Percentiles rank a stretch among this genome's conserved stretches.
phyloP scores from a whole-genome alignment of 2,329 filamentous ascomycete genomes.

The Incumbomyces lentus region DNA sequence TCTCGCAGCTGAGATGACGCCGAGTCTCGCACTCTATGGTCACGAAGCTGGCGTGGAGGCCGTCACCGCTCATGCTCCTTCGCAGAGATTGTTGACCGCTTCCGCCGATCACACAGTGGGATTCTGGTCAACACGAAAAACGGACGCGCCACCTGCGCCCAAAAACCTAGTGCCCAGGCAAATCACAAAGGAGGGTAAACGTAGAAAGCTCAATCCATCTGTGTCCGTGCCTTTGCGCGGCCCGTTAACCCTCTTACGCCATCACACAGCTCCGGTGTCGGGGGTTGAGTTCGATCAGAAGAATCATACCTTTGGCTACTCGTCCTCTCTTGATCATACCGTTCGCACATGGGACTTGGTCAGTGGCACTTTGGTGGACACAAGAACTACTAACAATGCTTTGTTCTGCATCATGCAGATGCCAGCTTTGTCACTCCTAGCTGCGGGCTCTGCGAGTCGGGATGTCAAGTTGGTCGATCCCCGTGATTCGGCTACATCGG shows the following conservation, averaged over 20 bases:
- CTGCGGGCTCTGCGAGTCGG: conserved; percentile 70
- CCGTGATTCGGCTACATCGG: conserved; percentile 61
- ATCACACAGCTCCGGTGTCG: conserved; percentile 64
- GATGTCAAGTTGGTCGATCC: conserved; percentile 93
- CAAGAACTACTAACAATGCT: conserved; percentile 71
- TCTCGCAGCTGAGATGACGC: conserved; percentile 53
- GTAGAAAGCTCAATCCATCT: conserved; percentile 60
- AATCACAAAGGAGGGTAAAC: conserved; percentile 56
- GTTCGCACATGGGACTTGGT: conserved; percentile 85
- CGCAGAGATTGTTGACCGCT: conserved; percentile 71
- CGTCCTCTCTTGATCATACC: conserved; percentile 80
- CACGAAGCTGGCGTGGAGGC: conserved; percentile 66
- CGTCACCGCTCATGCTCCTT: conserved; percentile 51
- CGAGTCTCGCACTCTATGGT: conserved; percentile 71
- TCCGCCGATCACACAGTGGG: conserved; percentile 74
- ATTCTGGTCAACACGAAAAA: conserved; percentile 77
- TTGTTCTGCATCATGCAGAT: conserved; percentile 71
- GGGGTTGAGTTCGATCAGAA: conserved; percentile 74
- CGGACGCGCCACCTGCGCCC: conserved; percentile 63
- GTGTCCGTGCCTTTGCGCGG: conserved; percentile 59
- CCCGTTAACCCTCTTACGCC: conserved; percentile 60
- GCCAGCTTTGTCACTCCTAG: conserved; percentile 51
- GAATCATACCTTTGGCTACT: conserved; percentile 84
- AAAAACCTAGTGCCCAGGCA: conserved; percentile 54
- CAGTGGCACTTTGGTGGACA: conserved; percentile 67